Evolutionary conservation across 495 filamentous ascomycete genomes (phyloP), one percentile per base, ranked within the genome.

Genomic region (Xylaria palmicola): DNA sequence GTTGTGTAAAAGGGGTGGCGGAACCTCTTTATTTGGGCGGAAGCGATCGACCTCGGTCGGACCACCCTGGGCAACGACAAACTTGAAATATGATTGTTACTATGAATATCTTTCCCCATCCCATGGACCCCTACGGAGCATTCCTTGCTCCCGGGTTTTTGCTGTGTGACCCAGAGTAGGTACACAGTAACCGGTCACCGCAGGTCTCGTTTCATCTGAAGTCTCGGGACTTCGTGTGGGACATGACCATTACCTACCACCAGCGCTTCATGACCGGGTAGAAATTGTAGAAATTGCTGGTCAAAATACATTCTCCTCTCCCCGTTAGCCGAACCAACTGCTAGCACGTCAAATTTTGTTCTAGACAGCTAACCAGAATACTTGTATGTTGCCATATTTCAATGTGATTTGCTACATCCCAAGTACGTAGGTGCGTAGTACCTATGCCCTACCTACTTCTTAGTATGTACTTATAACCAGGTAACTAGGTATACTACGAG

Each of bases 31-130:
- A 15, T 22, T 48, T 12, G 26, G 29, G 17, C 29, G 26, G 29
- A 48, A 17, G 4, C 1, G 45, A 48, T 48, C 24, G 45, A 48
- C 45, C 45, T 29, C 45, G 45, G 45, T 29, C 45, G 45, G 45
- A 48, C 45, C 45, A 48, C 45, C 45, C n/a, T n/a, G 29, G 29
- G 29, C 10, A 20, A 15, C 44, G 44, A 47, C 12, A 13, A n/a
- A 24, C 22, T 47, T 17, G 27, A 51, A 22, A 51, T 19, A 19
- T 22, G 3, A 1, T 1, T 50, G 53, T 56, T 56, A 56, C 53
- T 56, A 56, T 56, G 53, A 56, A 56, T 56, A 56, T 56, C 53
- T 19, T 3, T 19, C 17, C 41, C 52, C 19, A 26, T 17, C 29
- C 20, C 50, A n/a, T 12, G 49, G 22, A 43, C 20, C 52, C 48